Conservation (phyloP, 306 rosid species). For the Trifolium fragiferum region DNA sequence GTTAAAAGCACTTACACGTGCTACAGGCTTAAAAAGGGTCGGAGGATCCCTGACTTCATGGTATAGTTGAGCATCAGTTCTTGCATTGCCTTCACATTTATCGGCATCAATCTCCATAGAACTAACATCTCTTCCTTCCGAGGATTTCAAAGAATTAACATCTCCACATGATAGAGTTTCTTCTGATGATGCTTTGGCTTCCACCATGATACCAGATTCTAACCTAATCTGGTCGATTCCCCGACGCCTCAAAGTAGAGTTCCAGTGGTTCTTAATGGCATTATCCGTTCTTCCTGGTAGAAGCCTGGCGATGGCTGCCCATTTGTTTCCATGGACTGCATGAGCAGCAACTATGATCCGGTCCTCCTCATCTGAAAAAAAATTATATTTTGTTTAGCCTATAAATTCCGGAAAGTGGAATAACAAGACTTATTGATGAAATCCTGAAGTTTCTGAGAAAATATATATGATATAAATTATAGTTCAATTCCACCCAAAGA, state of each 20-base stretch:
- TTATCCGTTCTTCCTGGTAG: conserved; percentile 90
- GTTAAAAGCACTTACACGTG: conserved; percentile 89
- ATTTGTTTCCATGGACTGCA: conserved; percentile 85
- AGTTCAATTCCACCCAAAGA: conserved; percentile 6
- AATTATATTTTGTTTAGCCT: conserved; percentile 40
- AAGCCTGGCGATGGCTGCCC: conserved; percentile 91
- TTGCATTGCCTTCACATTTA: conserved; percentile 55
- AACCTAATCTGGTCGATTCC: conserved; percentile 57
- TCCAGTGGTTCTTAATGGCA: conserved; percentile 95
- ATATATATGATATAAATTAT: background rate
- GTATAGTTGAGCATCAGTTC: conserved; percentile 49
- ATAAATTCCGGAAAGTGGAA: conserved; percentile 25
- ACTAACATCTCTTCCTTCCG: conserved; percentile 72
- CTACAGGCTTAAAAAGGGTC: conserved; percentile 72
- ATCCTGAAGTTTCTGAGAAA: conserved; percentile 26
- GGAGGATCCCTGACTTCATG: conserved; percentile 58
- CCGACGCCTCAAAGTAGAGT: conserved; percentile 84
- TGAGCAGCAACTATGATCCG: conserved; percentile 87
- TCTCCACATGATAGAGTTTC: conserved; percentile 86
- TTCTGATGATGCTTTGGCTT: conserved; percentile 86
- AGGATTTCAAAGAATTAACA: conserved; percentile 74
- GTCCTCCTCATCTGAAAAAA: conserved; percentile 87
- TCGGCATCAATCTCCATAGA: conserved; percentile 61
- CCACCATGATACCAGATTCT: conserved; percentile 58
- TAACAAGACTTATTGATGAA: conserved; percentile 19